A percentile compares a stretch with the other conserved stretches of the same genome.
Evolutionary conservation across 2,329 filamentous ascomycete genomes (phyloP).

Genomic region (Botryotinia convoluta): DNA sequence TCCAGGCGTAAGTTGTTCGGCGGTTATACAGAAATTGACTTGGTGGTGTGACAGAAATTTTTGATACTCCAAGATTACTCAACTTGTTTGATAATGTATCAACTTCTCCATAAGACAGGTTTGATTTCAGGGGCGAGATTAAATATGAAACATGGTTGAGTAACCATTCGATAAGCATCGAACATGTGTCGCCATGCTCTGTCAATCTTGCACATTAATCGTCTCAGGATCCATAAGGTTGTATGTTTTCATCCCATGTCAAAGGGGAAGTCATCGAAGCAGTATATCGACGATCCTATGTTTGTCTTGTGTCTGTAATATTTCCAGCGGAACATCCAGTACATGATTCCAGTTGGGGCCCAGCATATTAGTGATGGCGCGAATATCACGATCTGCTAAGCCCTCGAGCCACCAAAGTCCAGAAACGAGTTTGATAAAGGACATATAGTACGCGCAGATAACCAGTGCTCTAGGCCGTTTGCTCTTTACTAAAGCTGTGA

Average conservation of each 20-base stretch:
- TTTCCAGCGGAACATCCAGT: slow-evolving; percentile 23
- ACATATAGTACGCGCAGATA: slow-evolving; percentile 28
- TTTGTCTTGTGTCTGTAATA: slow-evolving; percentile 14
- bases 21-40: not conserved
- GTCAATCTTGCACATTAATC: not conserved
- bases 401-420: slow-evolving; percentile 30
- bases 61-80: not conserved
- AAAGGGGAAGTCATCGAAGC: slow-evolving; percentile 10
- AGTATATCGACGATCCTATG: slow-evolving; percentile 32
- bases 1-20: not conserved
- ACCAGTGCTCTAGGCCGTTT: slow-evolving; percentile 27
- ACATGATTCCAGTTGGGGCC: slow-evolving; percentile 21
- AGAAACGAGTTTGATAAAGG: slow-evolving; percentile 27
- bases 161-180: not conserved
- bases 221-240: not conserved
- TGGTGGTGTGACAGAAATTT: not conserved
- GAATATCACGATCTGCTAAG: slow-evolving; percentile 26
- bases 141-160: not conserved
- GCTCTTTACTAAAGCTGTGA: slow-evolving; percentile 20
- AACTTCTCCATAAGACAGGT: not conserved
- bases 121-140: not conserved
- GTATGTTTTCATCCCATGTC: not conserved
- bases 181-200: not conserved
- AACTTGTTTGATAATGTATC: not conserved
- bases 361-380: slow-evolving; percentile 19